Base-by-base conservation (phyloP, 164 flowering plant species). In the Chimonanthus salicifolius region DNA sequence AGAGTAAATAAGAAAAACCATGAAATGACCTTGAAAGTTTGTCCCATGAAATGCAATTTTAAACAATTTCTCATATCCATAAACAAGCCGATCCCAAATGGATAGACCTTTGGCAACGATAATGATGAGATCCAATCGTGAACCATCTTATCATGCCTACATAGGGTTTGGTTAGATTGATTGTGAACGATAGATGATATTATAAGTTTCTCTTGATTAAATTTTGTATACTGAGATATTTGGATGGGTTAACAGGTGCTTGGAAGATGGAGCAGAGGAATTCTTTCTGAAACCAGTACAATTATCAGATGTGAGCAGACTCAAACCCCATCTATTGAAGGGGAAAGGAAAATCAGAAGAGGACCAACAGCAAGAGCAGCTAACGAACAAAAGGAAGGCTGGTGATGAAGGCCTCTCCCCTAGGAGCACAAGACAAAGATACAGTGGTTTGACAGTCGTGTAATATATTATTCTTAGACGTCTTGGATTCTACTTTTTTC, bases 241-340 rank as follows among this genome's bases (percentile, higher is more conserved):
- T 66, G 13, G 47, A 13, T 66, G 16, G 68, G 13, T 54, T 46
- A 45, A 72, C 89, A 93, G 97, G 88, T 94, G 98, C 78, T 86
- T 94, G 69, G 96, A 91, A 78, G 98, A 88, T 81, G 98, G 96
- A 43, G 98, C 98, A 71, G 91, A 92, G 66, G 98, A 92, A 71
- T 92, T 92, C 72, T 81, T 92, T 77, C 81, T 89, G 70, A 92
- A 91, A 80, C 96, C 96, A 76, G 90, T 92, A 71, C 76, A 77
- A 49, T 65, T 85, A 70, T 75, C 93, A 46, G 94, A 92, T 82
- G 81, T 92, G 76, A 85, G 81, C 47, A 88, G 78, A 76, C 92
- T 93, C 62, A 87, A 68, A 74, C 89, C 92, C 74, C 90, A 89
- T 78, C 69, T 92, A 76, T 69, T 86, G 82, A 92, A 85, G 77